phyloP scores from a whole-genome alignment of 2,329 filamentous ascomycete genomes.

The Talaromyces sp. region DNA sequence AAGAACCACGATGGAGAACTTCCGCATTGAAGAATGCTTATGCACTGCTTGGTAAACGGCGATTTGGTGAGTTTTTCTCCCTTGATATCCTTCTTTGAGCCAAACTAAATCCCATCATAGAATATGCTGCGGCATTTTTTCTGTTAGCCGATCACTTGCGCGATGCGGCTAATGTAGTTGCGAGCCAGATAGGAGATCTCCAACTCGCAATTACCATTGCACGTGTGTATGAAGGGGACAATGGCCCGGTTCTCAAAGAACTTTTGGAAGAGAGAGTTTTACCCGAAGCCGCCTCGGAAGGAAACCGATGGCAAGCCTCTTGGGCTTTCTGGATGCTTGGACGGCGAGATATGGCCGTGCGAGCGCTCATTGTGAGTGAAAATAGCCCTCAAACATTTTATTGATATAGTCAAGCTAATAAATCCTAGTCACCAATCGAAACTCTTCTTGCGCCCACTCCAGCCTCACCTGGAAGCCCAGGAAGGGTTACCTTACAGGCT shows the following conservation, averaged over 20 bases:
- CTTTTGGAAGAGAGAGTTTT: slow-evolving; percentile 81
- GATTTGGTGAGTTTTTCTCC: slow-evolving; percentile 66
- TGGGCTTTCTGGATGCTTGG: slow-evolving; percentile 96
- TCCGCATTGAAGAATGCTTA: slow-evolving; percentile 95
- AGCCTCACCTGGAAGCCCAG: slow-evolving; percentile 64
- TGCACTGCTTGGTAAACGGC: slow-evolving; percentile 83
- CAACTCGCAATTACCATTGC: slow-evolving; percentile 88
- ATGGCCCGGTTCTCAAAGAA: slow-evolving; percentile 70
- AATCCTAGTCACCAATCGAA: slow-evolving; percentile 70
- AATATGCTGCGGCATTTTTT: slow-evolving; percentile 96
- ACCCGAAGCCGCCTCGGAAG: slow-evolving; percentile 73
- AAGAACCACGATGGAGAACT: slow-evolving; percentile 82
- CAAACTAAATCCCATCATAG: slow-evolving; percentile 46
- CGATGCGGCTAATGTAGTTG: slow-evolving; percentile 82
- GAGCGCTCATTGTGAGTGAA: slow-evolving; percentile 71
- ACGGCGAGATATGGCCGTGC: slow-evolving; percentile 79
- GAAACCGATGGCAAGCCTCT: slow-evolving; percentile 89
- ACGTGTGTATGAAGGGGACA: slow-evolving; percentile 84
- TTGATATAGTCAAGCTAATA: background rate
- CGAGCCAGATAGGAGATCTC: slow-evolving; percentile 83
- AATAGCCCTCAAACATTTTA: background rate
- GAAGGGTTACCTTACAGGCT: slow-evolving; percentile 61
- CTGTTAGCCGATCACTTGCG: slow-evolving; percentile 81
- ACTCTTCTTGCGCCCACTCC: slow-evolving; percentile 59
- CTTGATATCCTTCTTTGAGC: background rate